Evolutionary conservation across 169 alveolate genomes (phyloP), one percentile per base, ranked within the genome.

Genomic region (Cystoisospora suis): DNA sequence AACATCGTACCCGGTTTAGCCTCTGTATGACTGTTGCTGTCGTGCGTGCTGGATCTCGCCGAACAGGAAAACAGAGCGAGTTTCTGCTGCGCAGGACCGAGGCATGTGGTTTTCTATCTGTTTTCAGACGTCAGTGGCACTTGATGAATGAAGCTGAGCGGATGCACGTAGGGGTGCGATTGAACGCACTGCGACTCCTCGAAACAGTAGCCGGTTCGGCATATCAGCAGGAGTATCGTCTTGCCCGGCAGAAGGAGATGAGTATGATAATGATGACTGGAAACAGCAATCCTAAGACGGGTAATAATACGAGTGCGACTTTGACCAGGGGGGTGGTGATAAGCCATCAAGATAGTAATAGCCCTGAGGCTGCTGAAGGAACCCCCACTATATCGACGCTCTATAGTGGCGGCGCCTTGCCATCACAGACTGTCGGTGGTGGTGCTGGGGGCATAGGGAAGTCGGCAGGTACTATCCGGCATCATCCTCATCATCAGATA

Each of bases 111-210:
- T 27, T 65, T 65, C 12, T n/a, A 65, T 49, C n/a, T 49, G 61
- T 49, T 20, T 49, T 9, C 83, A 72, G 83, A 38, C 83, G 83
- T 3, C 83, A 72, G 56, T 72, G 83, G 83, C 83, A 72, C 45
- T 17, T 72, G 56, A 72, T 72, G 83, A 72, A 53, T 56, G 83
- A 72, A 40, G 56, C 83, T 38, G 56, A 72, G 34, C 83, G 83
- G 40, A 38, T 72, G 32, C 56, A 7, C 45, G 83, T 72, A 38
- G 47, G 58, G 1, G 83, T 40, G 58, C 49, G 83, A 6, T 17
- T 72, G 83, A 72, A 40, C 32, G 56, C 83, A 0, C 83, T 72
- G n/a, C 83, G 83, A 5, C 83, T 72, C 38, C 83, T 72, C 58
- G 83, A 72, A 38, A 34, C 44, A 12, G 45, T 65, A 23, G 77